Evolutionary conservation across 169 alveolate genomes (phyloP), one percentile per base, ranked within the genome.

Genomic region (Cyclospora cayetanensis): DNA sequence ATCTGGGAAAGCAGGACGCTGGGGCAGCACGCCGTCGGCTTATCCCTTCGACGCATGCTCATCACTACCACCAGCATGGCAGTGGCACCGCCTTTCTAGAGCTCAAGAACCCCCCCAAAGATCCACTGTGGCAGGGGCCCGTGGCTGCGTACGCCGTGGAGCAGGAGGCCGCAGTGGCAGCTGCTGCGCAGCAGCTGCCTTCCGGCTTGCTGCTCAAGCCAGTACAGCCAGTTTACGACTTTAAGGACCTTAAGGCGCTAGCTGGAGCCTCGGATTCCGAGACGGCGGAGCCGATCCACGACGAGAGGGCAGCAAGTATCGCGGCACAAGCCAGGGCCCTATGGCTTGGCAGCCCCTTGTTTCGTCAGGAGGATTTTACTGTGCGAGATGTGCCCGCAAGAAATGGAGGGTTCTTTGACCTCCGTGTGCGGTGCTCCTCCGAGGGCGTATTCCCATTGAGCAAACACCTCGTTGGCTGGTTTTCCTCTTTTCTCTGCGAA

Each of bases 341-440:
- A 55, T 82, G 90, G 90, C 77, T 82, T 2, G 79, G 27, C 4
- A 46, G 76, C 22, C 90, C 90, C 34, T 12, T 55, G n/a, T 82
- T 82, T 29, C 50, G 50, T 4, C 53, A 22, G 15, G 50, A 39
- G 42, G 37, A 35, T 37, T 9, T 82, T 68, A 5, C 35, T 1
- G 60, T 82, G 29, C 52, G 42, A 15, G 77, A 41, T n/a, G 90
- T 82, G n/a, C 90, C 90, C 42, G 77, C 90, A 1, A 66, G 90
- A 39, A 60, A 82, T 18, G 60, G 60, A 12, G 90, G 90, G 3
- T 18, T 35, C 4, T 53, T 82, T 27, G 90, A 82, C 25, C 60
- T 82, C 9, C 20, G 27, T 2, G 4, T 82, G 34, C 22, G 29
- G n/a, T 82, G 90, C 60, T 53, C 63, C 79, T 53, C 25, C 37